Percentiles rank a stretch among this genome's conserved stretches.
These are phyloP conservation scores for Nicotiana tomentosiformis DNA, from an alignment of 257 asterid species.

Conservation along the genomic window DNA sequence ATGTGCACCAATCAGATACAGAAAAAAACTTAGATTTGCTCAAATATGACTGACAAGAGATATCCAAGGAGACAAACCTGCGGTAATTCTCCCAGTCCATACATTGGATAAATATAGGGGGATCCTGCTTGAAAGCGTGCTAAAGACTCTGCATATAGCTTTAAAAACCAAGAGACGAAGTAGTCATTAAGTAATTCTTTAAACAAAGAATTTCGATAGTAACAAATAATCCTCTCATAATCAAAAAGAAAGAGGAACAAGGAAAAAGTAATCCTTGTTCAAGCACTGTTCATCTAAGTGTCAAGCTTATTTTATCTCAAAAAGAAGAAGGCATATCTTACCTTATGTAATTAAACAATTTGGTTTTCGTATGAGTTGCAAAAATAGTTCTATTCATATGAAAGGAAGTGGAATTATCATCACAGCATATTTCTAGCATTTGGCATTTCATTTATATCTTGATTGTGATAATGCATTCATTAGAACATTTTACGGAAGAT, in stretches of 20 bases:
- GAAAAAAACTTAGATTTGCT: background rate
- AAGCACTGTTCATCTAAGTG: background rate
- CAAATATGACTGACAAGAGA: background rate
- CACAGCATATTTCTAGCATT: background rate
- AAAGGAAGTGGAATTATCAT: background rate
- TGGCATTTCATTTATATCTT: background rate
- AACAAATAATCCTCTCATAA: background rate
- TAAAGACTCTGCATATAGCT: slow-evolving; percentile 96
- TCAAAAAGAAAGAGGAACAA: background rate
- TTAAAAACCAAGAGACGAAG: slow-evolving; percentile 18
- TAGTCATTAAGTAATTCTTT: background rate
- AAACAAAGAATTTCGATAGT: background rate
- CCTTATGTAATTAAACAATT: background rate
- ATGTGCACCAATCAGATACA: background rate
- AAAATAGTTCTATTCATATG: background rate
- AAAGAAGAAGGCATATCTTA: slow-evolving; percentile 1
- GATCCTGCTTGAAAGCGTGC: slow-evolving; percentile 97
- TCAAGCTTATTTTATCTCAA: background rate
- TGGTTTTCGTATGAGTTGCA: background rate
- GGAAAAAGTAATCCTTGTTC: background rate
- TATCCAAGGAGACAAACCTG: slow-evolving; percentile 56
- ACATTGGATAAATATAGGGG: slow-evolving; percentile 94
- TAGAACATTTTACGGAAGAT: background rate
- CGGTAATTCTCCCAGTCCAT: slow-evolving; percentile 96
- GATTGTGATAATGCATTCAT: background rate